Base-by-base conservation (phyloP, 2,329 filamentous ascomycete species). In the Colletotrichum spinosum region DNA sequence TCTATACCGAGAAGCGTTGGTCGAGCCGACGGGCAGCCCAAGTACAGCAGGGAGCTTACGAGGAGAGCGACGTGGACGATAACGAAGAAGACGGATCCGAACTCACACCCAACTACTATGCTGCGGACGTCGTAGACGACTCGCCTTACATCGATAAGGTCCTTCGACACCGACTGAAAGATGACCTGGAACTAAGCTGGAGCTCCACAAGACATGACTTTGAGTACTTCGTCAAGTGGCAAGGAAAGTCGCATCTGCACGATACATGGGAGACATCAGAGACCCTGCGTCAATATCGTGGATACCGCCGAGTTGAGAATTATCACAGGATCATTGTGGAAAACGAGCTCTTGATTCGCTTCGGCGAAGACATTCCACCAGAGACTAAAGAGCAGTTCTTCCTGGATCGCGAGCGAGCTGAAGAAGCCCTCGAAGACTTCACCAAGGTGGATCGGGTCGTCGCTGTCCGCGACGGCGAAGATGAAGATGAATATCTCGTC, bases 191-290 rank as follows among this genome's bases (percentile, higher is more conserved):
- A 67, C 77, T 88, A 62, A 79, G 84, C 12, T 81, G 82, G 60
- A 89, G 92, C 52, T 76, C 84, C 2, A 83, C 78, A 33, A 84
- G 86, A 70, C 88, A 94, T 57, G 92, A 97, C 74, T 97, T 96
- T 72, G 93, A 98, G 73, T 99, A 85, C 71, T 87, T 90, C 78
- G 94, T 99, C 78, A 99, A 99, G 81, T 99, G 97, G 96, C 93
- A 97, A 78, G 93, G 91, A 70, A 93, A 94, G 78, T 97, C 96
- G 10, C 94, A 99, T 76, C 90, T 97, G 71, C 96, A 99, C 80
- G 92, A 97, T 61, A 97, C 94, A 0, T 99, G 96, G 95, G 94
- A 98, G 78, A 90, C 89, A 0, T 90, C 90, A 65, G 89, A 92
- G 60, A 86, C 84, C 17, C 86, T 97, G 35, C 85, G 88, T 33